Percentiles rank a stretch among this genome's conserved stretches.
These are phyloP conservation scores for Aspergillus mulundensis DNA, from an alignment of 495 filamentous ascomycete genomes.

Conservation along the genomic window DNA sequence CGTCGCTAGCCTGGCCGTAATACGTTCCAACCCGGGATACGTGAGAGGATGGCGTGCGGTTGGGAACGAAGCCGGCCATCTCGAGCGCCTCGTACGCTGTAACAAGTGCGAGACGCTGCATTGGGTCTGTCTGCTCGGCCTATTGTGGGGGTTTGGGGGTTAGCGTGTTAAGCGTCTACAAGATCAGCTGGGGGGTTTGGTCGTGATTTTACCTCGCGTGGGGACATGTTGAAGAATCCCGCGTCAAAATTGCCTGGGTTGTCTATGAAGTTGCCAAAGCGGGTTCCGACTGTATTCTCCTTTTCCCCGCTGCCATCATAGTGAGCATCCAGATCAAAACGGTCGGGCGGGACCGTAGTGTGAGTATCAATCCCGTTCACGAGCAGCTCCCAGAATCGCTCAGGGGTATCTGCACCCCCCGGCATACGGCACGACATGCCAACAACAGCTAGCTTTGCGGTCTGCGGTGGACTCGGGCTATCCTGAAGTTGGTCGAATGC, in stretches of 20 bases:
- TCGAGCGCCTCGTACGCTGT: slow-evolving; percentile 40
- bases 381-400: slow-evolving; percentile 36
- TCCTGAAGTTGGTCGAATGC: not conserved
- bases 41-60: slow-evolving; percentile 21
- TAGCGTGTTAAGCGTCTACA: not conserved
- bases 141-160: not conserved
- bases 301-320: slow-evolving; percentile 36
- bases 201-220: not conserved
- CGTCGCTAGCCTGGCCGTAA: slow-evolving; percentile 32
- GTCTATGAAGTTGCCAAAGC: slow-evolving; percentile 35
- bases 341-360: slow-evolving; percentile 31
- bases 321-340: slow-evolving; percentile 42
- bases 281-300: slow-evolving; percentile 27
- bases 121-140: slow-evolving; percentile 25
- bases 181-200: not conserved
- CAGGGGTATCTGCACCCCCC: slow-evolving; percentile 8
- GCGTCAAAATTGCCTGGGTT: slow-evolving; percentile 31
- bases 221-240: slow-evolving; percentile 35
- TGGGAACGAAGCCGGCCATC: slow-evolving; percentile 24
- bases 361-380: slow-evolving; percentile 36
- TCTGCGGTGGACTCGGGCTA: not conserved
- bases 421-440: slow-evolving; percentile 58
- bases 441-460: slow-evolving; percentile 45
- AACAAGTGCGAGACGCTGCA: slow-evolving; percentile 27
- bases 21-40: slow-evolving; percentile 28